These are phyloP conservation scores for Biscutella laevigata DNA, from an alignment of 441 rosid species.

Conservation along the genomic window DNA sequence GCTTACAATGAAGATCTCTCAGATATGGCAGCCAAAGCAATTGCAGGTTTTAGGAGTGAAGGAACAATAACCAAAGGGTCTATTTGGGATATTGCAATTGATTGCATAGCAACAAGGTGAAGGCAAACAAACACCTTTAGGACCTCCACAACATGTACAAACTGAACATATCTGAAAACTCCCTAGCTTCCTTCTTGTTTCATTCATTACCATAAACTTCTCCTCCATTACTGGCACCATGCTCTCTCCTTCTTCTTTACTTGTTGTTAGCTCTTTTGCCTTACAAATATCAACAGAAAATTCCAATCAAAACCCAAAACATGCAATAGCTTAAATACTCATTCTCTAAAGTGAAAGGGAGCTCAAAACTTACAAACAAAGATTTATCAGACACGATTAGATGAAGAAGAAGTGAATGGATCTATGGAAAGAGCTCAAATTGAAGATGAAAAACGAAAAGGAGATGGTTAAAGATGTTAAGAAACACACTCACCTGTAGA, in stretches of 20 bases:
- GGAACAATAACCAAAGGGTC: constrained; percentile 92
- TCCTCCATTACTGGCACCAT: constrained; percentile 54
- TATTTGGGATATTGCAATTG: constrained; percentile 94
- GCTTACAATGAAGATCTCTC: constrained; percentile 20
- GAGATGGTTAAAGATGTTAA: no score
- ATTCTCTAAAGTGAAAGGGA: background rate
- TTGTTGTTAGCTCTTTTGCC: constrained; percentile 44
- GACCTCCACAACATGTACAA: constrained; percentile 95
- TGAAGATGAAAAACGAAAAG: background rate
- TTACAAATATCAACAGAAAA: constrained; percentile 16
- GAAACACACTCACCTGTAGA: constrained; percentile 17
- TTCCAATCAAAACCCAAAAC: background rate
- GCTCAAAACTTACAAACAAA: constrained; percentile 2
- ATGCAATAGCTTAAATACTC: background rate
- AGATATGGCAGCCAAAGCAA: constrained; percentile 89
- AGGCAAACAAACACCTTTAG: constrained; percentile 68
- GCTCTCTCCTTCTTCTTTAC: constrained; percentile 17
- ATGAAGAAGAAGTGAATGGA: constrained; percentile 15
- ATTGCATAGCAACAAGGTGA: constrained; percentile 96
- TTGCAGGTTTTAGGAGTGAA: constrained; percentile 95
- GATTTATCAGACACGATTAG: constrained; percentile 2
- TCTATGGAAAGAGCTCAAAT: constrained; percentile 18
- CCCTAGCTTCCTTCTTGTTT: constrained; percentile 66
- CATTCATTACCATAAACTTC: constrained; percentile 61
- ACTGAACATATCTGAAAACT: constrained; percentile 88